Percentiles rank a stretch among this genome's conserved stretches.
These are phyloP conservation scores for Aspergillus mulundensis DNA, from an alignment of 495 filamentous ascomycete species.

Conservation along the genomic window DNA sequence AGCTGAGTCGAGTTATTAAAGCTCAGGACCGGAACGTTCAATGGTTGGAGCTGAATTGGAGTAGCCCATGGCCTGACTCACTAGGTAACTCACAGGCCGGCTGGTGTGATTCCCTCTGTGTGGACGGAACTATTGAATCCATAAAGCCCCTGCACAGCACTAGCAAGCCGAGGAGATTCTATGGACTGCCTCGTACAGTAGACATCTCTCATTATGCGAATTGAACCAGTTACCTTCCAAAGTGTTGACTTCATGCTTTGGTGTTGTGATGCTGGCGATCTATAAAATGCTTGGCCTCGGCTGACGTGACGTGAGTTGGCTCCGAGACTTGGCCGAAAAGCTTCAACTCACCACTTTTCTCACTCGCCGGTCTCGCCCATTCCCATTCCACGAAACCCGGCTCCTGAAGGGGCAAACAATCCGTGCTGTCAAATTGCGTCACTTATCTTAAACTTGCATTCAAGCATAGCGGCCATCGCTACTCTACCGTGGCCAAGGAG, in stretches of 20 bases:
- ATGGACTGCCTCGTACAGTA: too few species aligned
- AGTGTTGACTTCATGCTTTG: not conserved
- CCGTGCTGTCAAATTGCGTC: not conserved
- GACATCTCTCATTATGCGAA: too few species aligned
- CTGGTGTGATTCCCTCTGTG: too few species aligned
- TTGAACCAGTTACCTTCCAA: too few species aligned
- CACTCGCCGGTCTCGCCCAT: not conserved
- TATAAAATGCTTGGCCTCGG: slow-evolving; percentile 1
- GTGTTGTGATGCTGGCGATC: not conserved
- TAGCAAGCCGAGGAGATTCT: too few species aligned
- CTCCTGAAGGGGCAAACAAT: not conserved
- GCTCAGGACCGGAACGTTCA: too few species aligned
- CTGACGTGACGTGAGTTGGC: slow-evolving; percentile 17
- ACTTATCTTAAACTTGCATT: not conserved
- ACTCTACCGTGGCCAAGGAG: not conserved
- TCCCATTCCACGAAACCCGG: not conserved
- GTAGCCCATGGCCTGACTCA: too few species aligned
- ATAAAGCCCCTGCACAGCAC: too few species aligned
- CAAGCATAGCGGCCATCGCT: not conserved
- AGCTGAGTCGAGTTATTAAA: too few species aligned
- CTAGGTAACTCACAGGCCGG: too few species aligned
- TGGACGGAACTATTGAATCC: too few species aligned
- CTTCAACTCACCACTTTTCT: slow-evolving; percentile 13
- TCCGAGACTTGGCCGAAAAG: slow-evolving; percentile 16
- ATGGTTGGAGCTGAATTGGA: too few species aligned